phyloP scores from a whole-genome alignment of 108 stramenopile species.

The Nitzschia palea region DNA sequence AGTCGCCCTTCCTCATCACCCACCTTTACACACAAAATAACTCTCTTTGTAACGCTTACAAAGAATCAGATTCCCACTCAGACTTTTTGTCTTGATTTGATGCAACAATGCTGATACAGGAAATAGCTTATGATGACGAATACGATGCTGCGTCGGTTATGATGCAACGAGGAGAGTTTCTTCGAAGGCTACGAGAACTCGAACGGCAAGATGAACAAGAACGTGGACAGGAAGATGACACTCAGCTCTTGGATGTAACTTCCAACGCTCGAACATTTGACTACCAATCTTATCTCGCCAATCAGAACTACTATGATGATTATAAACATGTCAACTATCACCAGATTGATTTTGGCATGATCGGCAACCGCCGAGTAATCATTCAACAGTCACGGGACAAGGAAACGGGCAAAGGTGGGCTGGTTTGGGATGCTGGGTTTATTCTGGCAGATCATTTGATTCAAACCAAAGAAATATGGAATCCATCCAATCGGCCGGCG shows the following conservation, averaged over 20 bases:
- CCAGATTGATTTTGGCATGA: constrained; percentile 57
- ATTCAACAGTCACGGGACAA: constrained; percentile 80
- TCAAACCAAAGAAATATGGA: neutral
- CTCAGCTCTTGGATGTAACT: neutral
- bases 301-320: constrained; percentile 78
- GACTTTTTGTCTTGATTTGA: no score
- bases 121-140: constrained; percentile 1
- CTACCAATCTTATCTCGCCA: constrained; percentile 63
- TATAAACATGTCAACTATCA: constrained; percentile 76
- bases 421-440: constrained; percentile 83
- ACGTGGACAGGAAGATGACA: constrained; percentile 14
- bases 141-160: constrained; percentile 42
- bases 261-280: constrained; percentile 8
- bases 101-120: no score
- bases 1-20: no score
- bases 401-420: constrained; percentile 72
- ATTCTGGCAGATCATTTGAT: constrained; percentile 76
- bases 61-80: no score
- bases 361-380: constrained; percentile 34
- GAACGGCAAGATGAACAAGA: constrained; percentile 47
- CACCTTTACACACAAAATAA: no score
- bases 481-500: neutral
- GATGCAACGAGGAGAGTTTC: constrained; percentile 37
- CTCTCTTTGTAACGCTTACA: no score
- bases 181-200: constrained; percentile 41